These are phyloP conservation scores for Aspergillus nanangensis DNA, from an alignment of 495 filamentous ascomycete species.

Conservation along the genomic window DNA sequence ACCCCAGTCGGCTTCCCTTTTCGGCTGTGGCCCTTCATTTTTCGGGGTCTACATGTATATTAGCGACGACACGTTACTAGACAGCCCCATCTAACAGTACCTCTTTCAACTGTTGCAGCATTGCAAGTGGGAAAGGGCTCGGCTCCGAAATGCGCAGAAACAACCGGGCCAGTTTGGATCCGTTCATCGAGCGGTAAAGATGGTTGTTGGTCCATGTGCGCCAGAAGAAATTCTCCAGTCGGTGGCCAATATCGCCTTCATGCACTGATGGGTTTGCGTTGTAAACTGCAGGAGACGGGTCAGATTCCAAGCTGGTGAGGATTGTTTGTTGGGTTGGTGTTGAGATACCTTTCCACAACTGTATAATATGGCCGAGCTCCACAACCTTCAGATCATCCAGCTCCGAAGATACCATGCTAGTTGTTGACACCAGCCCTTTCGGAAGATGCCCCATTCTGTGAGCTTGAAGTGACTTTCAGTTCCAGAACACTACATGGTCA, in stretches of 20 bases:
- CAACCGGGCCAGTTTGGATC: constrained; percentile 32
- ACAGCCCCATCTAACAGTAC: background rate
- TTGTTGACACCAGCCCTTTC: constrained; percentile 45
- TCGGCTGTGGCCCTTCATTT: constrained; percentile 1
- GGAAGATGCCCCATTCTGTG: constrained; percentile 43
- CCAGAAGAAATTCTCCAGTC: constrained; percentile 54
- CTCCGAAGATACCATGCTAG: constrained; percentile 21
- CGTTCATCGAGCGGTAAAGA: constrained; percentile 22
- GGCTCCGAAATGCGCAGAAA: constrained; percentile 39
- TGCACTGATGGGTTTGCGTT: constrained; percentile 32
- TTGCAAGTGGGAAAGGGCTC: background rate
- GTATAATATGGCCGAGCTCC: constrained; percentile 32
- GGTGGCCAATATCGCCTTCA: constrained; percentile 32
- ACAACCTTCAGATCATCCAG: constrained; percentile 26
- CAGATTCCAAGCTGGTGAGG: background rate
- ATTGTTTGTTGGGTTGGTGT: too few species aligned
- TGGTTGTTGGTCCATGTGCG: constrained; percentile 40
- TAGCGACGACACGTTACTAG: background rate
- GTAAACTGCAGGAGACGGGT: constrained; percentile 34
- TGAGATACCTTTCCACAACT: constrained; percentile 46
- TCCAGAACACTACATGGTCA: constrained; percentile 6
- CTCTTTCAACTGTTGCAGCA: constrained; percentile 1
- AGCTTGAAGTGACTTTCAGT: background rate
- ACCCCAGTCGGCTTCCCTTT: too few species aligned
- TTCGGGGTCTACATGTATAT: background rate